A percentile compares a stretch with the other conserved stretches of the same genome.
These are phyloP conservation scores for Candida koratica DNA, from an alignment of 805 yeast species.

Conservation along the genomic window DNA sequence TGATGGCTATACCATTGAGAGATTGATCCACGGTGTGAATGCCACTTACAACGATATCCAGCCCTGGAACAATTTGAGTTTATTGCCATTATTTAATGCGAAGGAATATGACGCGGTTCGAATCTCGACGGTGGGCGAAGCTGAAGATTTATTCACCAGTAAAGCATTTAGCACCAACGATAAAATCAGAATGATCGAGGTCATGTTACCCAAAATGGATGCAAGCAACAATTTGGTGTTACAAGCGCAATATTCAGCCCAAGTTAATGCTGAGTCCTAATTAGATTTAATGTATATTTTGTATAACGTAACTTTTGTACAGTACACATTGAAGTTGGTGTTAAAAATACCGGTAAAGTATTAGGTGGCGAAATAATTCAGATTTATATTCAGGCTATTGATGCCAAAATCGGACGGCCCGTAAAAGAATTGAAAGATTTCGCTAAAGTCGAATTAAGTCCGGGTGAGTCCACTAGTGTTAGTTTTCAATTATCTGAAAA, in stretches of 20 bases:
- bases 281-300: background rate
- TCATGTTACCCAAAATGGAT: slow-evolving; percentile 66
- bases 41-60: slow-evolving; percentile 67
- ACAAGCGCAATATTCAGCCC: slow-evolving; percentile 33
- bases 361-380: too few relatives aligned
- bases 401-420: too few relatives aligned
- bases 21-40: slow-evolving; percentile 64
- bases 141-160: slow-evolving; percentile 47
- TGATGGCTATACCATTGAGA: slow-evolving; percentile 72
- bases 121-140: slow-evolving; percentile 55
- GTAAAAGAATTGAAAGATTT: too few relatives aligned
- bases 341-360: too few relatives aligned
- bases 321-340: too few relatives aligned
- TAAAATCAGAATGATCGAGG: slow-evolving; percentile 62
- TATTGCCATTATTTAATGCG: slow-evolving; percentile 61
- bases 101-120: slow-evolving; percentile 50
- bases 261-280: slow-evolving; percentile 19
- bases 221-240: slow-evolving; percentile 58
- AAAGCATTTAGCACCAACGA: slow-evolving; percentile 49
- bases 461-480: too few relatives aligned
- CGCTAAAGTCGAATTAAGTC: too few relatives aligned
- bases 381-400: too few relatives aligned
- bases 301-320: too few relatives aligned
- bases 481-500: too few relatives aligned
- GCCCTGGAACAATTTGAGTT: slow-evolving; percentile 59